Conservation (phyloP, 2,329 filamentous ascomycete genomes). For the Albophoma yamanashiensis region DNA sequence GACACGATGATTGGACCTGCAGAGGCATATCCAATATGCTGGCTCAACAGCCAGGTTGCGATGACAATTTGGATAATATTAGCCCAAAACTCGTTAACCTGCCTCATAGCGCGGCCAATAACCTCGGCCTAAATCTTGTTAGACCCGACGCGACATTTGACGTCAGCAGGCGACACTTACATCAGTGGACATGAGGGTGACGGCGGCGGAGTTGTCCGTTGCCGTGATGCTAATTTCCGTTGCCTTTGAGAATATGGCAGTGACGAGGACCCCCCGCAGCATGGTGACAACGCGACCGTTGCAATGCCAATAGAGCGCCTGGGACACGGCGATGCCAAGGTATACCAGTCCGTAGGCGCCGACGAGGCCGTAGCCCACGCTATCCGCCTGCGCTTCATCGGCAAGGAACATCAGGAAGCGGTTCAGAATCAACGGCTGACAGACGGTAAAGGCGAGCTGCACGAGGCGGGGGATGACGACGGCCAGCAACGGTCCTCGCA, state of each 20-base stretch:
- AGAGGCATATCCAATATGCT: not conserved
- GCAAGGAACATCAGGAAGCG: constrained; percentile 20
- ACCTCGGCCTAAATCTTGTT: not conserved
- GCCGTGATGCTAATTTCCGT: not conserved
- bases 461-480: constrained; percentile 20
- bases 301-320: not conserved
- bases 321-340: not conserved
- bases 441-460: constrained; percentile 23
- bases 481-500: constrained; percentile 17
- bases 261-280: not conserved
- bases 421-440: constrained; percentile 24
- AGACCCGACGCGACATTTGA: not conserved
- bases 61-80: not conserved
- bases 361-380: not conserved
- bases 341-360: not conserved
- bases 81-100: not conserved
- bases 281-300: not conserved
- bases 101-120: not conserved
- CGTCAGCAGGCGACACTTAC: not conserved
- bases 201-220: not conserved
- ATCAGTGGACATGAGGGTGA: not conserved
- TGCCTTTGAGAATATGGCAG: not conserved
- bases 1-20: not conserved
- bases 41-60: not conserved
- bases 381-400: constrained; percentile 11